Evolutionary conservation across 2,329 filamentous ascomycete genomes (phyloP), one percentile per base, ranked within the genome.

Genomic region (Talaromyces verruculosus): DNA sequence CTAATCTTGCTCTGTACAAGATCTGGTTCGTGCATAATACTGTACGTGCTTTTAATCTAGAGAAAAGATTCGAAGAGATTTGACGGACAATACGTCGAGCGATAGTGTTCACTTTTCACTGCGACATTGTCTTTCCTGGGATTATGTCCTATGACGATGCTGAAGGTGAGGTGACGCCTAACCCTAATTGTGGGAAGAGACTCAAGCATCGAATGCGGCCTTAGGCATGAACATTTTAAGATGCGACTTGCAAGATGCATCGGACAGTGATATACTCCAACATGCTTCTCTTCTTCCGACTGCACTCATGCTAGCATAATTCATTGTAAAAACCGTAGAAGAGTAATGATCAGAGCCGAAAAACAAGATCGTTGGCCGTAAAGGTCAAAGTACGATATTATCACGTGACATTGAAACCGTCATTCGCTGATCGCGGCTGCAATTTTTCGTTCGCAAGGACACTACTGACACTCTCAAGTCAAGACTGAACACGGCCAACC

Each of bases 371-470:
- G 1, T 6, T n/a, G 15, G 19, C 10, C 8, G 35, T 22, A 25
- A 25, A 22, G 10, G 28, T 39, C 8, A 13, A 35, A 28, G 17
- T 0, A 7, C 5, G 2, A 57, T 11, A 2, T 2, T 1, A 19
- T 62, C 66, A 67, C 66, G 66, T 67, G 66, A 55, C 35, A 30
- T 17, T 3, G 49, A 17, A 25, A 33, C 57, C 47, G 58, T 35
- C 63, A 67, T 67, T 67, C 66, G 65, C 53, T 61, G 60, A 28
- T n/a, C 39, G 15, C 63, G 28, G 6, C 22, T 64, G 59, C 66
- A 63, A 61, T 63, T 66, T 67, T 65, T 59, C 47, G 13, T n/a
- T 6, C 19, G 19, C 33, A 6, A 43, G 17, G 13, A n/a, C 19
- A 17, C 35, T 22, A 17, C 35, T 30, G 30, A 7, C 5, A 30